phyloP scores from a whole-genome alignment of 306 rosid species.

The Morella rubra region DNA sequence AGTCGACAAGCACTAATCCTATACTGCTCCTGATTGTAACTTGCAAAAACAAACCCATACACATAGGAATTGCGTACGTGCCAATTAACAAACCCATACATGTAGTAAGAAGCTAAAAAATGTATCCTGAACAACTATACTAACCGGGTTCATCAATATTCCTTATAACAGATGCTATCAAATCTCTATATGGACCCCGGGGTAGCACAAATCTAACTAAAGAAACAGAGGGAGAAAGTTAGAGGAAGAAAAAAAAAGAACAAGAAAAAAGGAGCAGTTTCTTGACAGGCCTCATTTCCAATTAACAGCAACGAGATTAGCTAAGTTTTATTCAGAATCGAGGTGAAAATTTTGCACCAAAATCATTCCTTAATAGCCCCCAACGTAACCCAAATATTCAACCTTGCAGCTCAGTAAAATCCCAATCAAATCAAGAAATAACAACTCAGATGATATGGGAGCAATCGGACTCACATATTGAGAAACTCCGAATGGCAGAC shows the following conservation, averaged over 20 bases:
- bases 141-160: too few relatives aligned
- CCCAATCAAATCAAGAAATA: not conserved
- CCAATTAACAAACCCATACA: too few relatives aligned
- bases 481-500: slow-evolving; percentile 82
- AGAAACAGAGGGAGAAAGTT: too few relatives aligned
- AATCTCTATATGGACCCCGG: too few relatives aligned
- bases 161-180: too few relatives aligned
- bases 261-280: not conserved
- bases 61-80: not conserved
- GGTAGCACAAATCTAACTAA: too few relatives aligned
- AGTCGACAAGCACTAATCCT: not conserved
- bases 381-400: not conserved
- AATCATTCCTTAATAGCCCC: not conserved
- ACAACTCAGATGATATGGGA: not conserved
- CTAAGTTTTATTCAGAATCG: not conserved
- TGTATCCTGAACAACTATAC: too few relatives aligned
- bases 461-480: slow-evolving; percentile 60
- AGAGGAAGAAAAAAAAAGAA: too few relatives aligned
- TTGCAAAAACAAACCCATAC: not conserved
- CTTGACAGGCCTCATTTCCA: not conserved
- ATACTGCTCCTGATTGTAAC: not conserved
- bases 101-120: too few relatives aligned
- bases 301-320: not conserved
- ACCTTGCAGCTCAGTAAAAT: not conserved
- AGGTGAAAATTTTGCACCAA: not conserved